These are phyloP conservation scores for Geotrichum fermentans DNA, from an alignment of 1,139 yeast genomes.

Conservation along the genomic window DNA sequence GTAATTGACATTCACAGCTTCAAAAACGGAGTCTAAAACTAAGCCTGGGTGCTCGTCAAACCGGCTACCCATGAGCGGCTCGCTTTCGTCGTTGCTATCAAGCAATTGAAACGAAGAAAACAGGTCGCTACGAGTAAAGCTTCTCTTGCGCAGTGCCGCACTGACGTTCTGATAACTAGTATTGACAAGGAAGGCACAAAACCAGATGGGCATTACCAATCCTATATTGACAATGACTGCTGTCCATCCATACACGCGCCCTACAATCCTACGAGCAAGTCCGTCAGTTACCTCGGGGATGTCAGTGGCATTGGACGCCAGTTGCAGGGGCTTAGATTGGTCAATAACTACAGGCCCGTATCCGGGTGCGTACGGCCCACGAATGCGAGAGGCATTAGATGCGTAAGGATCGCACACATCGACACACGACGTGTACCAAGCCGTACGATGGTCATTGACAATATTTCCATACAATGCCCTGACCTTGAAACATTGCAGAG, in stretches of 20 bases:
- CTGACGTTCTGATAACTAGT: conserved; percentile 32
- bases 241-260: conserved; percentile 20
- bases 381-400: conserved; percentile 52
- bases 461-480: conserved; percentile 65
- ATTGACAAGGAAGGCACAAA: conserved; percentile 34
- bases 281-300: neutral
- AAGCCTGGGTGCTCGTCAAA: conserved; percentile 52
- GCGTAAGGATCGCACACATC: conserved; percentile 31
- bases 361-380: conserved; percentile 45
- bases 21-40: conserved; percentile 42
- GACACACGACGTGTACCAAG: conserved; percentile 78
- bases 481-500: conserved; percentile 49
- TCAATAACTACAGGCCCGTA: conserved; percentile 49
- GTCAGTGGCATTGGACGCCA: conserved; percentile 1
- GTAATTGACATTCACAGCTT: conserved; percentile 25
- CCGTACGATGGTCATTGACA: conserved; percentile 71
- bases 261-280: neutral
- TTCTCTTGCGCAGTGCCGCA: conserved; percentile 27
- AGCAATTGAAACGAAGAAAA: conserved; percentile 3
- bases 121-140: conserved; percentile 11
- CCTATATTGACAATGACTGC: conserved; percentile 25
- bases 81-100: neutral
- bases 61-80: neutral
- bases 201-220: conserved; percentile 36
- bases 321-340: conserved; percentile 2